phyloP scores from a whole-genome alignment of 2,329 filamentous ascomycete genomes.

The Pseudogymnoascus destructans region DNA sequence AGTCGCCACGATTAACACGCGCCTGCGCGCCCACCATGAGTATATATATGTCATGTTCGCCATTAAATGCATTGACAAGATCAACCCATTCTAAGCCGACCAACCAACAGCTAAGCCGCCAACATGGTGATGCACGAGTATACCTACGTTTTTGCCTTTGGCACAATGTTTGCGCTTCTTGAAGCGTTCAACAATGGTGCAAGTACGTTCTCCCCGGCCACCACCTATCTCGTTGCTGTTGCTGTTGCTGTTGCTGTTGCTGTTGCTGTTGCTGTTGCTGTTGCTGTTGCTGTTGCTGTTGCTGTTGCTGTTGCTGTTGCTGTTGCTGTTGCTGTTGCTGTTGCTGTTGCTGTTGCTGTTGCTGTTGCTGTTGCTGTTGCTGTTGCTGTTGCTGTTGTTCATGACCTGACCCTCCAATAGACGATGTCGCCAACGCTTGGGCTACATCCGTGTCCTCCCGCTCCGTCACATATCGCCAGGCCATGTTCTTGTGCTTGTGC shows the following conservation, averaged over 20 bases:
- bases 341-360: neutral
- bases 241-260: neutral
- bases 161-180: slow-evolving; percentile 42
- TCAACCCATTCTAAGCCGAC: neutral
- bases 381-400: neutral
- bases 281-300: neutral
- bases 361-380: neutral
- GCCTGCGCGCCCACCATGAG: neutral
- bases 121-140: slow-evolving; percentile 32
- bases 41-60: neutral
- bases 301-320: neutral
- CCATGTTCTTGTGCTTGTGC: slow-evolving; percentile 51
- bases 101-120: neutral
- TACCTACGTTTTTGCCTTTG: slow-evolving; percentile 43
- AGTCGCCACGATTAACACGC: neutral
- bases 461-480: slow-evolving; percentile 57
- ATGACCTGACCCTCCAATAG: slow-evolving; percentile 26
- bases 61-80: neutral
- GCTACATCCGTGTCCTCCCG: slow-evolving; percentile 71
- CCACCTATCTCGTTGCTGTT: neutral
- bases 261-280: neutral
- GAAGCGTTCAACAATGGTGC: slow-evolving; percentile 48
- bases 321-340: neutral
- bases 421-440: slow-evolving; percentile 78
- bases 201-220: slow-evolving; percentile 14